phyloP scores from a whole-genome alignment of 768 basidiomycete species.

The Austroboletus eburneus region DNA sequence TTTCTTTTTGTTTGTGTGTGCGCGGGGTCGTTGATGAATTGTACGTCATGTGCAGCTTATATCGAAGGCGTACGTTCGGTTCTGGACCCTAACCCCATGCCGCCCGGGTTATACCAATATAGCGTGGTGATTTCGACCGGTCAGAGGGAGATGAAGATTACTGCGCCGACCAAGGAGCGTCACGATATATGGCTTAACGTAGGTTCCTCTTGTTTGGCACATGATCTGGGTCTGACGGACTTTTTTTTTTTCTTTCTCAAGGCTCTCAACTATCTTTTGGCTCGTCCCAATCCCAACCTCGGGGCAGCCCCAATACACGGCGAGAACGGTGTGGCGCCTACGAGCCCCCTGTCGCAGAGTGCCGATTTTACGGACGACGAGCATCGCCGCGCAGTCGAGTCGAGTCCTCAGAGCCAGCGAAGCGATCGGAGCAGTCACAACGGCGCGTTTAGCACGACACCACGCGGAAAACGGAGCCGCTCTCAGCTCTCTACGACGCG shows the following conservation, averaged over 20 bases:
- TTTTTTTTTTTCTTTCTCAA: no score
- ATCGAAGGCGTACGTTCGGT: constrained; percentile 90
- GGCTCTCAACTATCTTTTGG: constrained; percentile 89
- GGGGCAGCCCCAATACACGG: constrained; percentile 24
- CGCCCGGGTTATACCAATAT: constrained; percentile 88
- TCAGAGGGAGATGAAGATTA: constrained; percentile 96
- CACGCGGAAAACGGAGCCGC: constrained; percentile 70
- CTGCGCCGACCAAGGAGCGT: constrained; percentile 91
- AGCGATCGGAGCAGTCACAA: constrained; percentile 57
- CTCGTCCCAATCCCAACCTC: constrained; percentile 52
- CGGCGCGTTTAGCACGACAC: constrained; percentile 71
- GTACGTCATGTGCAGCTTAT: constrained; percentile 54
- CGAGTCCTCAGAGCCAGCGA: constrained; percentile 73
- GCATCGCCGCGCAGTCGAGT: constrained; percentile 40
- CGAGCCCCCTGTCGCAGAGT: constrained; percentile 46
- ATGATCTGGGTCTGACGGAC: constrained; percentile 7
- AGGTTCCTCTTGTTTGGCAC: constrained; percentile 27
- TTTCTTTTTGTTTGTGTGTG: constrained; percentile 1
- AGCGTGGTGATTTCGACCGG: constrained; percentile 91
- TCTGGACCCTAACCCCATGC: constrained; percentile 95
- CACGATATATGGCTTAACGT: constrained; percentile 98
- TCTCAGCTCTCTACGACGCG: constrained; percentile 64
- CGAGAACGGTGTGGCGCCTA: constrained; percentile 35
- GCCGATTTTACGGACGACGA: constrained; percentile 50
- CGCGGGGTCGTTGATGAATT: constrained; percentile 3